These are phyloP conservation scores for Nectriaceae sp. DNA, from an alignment of 2,329 filamentous ascomycete species.

Conservation along the genomic window DNA sequence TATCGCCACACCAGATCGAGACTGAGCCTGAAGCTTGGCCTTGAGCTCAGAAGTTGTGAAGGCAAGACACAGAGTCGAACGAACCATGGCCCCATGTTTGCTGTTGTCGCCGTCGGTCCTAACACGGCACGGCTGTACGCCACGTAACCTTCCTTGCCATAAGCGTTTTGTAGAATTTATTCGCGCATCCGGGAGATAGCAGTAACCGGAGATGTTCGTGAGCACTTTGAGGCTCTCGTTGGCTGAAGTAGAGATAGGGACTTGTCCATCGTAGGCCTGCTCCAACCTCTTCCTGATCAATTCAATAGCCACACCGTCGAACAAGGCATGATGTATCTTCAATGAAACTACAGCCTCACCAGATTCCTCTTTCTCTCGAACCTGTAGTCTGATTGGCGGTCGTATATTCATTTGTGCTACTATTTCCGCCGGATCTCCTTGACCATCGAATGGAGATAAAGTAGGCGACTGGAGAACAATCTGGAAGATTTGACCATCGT, in stretches of 20 bases:
- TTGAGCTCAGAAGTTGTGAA: background rate
- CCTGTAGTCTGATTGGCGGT: background rate
- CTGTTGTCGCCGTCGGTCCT: background rate
- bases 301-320: constrained; percentile 20
- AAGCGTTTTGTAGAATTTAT: background rate
- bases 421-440: background rate
- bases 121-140: background rate
- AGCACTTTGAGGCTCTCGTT: background rate
- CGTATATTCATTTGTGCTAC: background rate
- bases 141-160: background rate
- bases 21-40: background rate
- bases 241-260: background rate
- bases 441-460: background rate
- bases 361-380: background rate
- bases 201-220: background rate
- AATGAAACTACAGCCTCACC: constrained; percentile 14
- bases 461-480: background rate
- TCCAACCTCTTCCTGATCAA: constrained; percentile 15
- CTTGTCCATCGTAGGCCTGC: background rate
- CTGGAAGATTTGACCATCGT: background rate
- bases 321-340: constrained; percentile 25
- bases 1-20: background rate
- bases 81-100: background rate
- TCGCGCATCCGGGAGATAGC: background rate
- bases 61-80: background rate